Percentiles rank a stretch among this genome's conserved stretches.
phyloP scores from a whole-genome alignment of 768 basidiomycete species.

The Pleurotus citrinopileatus region DNA sequence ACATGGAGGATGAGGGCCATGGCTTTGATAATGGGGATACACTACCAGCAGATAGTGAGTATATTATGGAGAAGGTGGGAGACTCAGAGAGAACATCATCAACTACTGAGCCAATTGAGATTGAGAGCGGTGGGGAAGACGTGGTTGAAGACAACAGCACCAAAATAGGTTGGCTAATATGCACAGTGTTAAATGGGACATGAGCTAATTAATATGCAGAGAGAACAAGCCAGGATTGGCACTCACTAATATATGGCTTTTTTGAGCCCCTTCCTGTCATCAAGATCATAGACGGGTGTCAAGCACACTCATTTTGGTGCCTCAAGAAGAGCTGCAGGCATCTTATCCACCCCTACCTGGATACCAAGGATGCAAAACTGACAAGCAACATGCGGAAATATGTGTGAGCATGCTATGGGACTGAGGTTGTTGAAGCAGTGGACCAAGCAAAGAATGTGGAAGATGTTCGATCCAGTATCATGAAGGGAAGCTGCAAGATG shows the following conservation, averaged over 20 bases:
- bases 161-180: not conserved
- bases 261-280: slow-evolving; percentile 22
- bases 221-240: slow-evolving; percentile 25
- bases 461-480: slow-evolving; percentile 9
- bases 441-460: too few relatives aligned
- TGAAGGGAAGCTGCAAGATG: slow-evolving; percentile 10
- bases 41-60: too few relatives aligned
- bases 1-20: too few relatives aligned
- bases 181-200: not conserved
- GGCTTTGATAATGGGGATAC: too few relatives aligned
- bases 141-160: not conserved
- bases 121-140: slow-evolving; percentile 4
- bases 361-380: slow-evolving; percentile 23
- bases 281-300: slow-evolving; percentile 17
- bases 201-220: slow-evolving; percentile 10
- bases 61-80: too few relatives aligned
- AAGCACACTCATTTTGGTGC: slow-evolving; percentile 28
- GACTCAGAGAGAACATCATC: too few relatives aligned
- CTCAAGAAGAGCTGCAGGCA: slow-evolving; percentile 17
- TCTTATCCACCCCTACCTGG: slow-evolving; percentile 18
- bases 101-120: too few relatives aligned
- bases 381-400: slow-evolving; percentile 29
- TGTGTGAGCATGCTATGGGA: slow-evolving; percentile 30
- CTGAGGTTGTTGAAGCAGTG: slow-evolving; percentile 12
- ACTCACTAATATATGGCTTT: slow-evolving; percentile 31